These are phyloP conservation scores for Gyromitra esculenta DNA, from an alignment of 2,329 filamentous ascomycete genomes.

Conservation along the genomic window DNA sequence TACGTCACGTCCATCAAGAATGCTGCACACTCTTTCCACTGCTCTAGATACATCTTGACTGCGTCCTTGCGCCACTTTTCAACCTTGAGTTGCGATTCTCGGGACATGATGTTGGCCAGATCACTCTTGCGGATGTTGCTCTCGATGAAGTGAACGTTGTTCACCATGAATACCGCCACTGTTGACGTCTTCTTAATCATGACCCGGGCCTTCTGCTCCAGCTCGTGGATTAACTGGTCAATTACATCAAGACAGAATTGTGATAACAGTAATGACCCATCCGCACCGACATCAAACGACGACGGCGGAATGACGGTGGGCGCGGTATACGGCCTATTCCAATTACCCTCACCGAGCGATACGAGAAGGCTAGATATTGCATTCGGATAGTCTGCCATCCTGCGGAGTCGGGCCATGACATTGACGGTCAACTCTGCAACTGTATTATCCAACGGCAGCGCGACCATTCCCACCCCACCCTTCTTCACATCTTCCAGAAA, in stretches of 20 bases:
- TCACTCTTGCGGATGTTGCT: conserved; percentile 85
- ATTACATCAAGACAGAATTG: conserved; percentile 92
- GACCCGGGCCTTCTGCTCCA: conserved; percentile 77
- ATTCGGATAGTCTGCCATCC: conserved; percentile 84
- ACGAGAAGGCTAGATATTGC: conserved; percentile 90
- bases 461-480: conserved; percentile 71
- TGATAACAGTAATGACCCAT: conserved; percentile 86
- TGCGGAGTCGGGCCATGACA: conserved; percentile 84
- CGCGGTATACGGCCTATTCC: conserved; percentile 70
- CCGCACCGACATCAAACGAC: conserved; percentile 83
- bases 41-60: conserved; percentile 80
- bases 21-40: conserved; percentile 86
- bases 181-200: conserved; percentile 80
- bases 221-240: conserved; percentile 76
- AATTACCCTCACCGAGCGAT: conserved; percentile 91
- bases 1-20: conserved; percentile 91
- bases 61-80: conserved; percentile 90
- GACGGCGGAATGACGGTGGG: conserved; percentile 63
- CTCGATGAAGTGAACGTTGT: conserved; percentile 84
- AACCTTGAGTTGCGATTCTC: conserved; percentile 72
- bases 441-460: conserved; percentile 80
- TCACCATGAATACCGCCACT: conserved; percentile 89
- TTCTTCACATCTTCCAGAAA: conserved; percentile 84
- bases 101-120: conserved; percentile 74
- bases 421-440: conserved; percentile 81